phyloP scores from a whole-genome alignment of 2,329 filamentous ascomycete genomes.

The Aspergillus sp. region DNA sequence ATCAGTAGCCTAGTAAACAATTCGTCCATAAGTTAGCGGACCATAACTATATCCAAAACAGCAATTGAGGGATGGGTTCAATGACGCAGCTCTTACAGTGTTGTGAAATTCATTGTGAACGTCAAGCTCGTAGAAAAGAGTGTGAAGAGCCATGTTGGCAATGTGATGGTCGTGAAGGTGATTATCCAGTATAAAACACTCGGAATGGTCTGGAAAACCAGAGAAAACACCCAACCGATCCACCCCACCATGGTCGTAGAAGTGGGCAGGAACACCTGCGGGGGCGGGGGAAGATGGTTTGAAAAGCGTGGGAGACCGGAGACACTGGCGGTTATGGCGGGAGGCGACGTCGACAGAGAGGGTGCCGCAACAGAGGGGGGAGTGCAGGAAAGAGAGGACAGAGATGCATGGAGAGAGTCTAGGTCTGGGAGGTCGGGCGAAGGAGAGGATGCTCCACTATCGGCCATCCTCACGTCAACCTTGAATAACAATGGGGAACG shows the following conservation, averaged over 20 bases:
- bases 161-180: slow-evolving; percentile 80
- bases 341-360: slow-evolving; percentile 10
- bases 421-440: slow-evolving; percentile 10
- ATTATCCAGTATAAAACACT: slow-evolving; percentile 73
- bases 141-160: slow-evolving; percentile 86
- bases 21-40: slow-evolving; percentile 9
- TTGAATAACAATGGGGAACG: slow-evolving; percentile 9
- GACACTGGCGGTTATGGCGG: slow-evolving; percentile 23
- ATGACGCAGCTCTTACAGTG: slow-evolving; percentile 61
- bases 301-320: slow-evolving; percentile 19
- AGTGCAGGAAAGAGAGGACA: slow-evolving; percentile 17
- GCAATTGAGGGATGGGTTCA: not conserved
- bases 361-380: slow-evolving; percentile 20
- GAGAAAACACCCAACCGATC: slow-evolving; percentile 50
- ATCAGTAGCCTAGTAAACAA: slow-evolving; percentile 67
- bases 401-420: slow-evolving; percentile 13
- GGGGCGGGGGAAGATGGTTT: slow-evolving; percentile 25
- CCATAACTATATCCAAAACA: not conserved
- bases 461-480: slow-evolving; percentile 15
- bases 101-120: slow-evolving; percentile 98
- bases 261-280: slow-evolving; percentile 29
- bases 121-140: slow-evolving; percentile 91
- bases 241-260: slow-evolving; percentile 44
- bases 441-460: slow-evolving; percentile 13
- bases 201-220: slow-evolving; percentile 55